Evolutionary conservation across 1,284 basidiomycete genomes (phyloP), one percentile per base, ranked within the genome.

Genomic region (Wallemia mellicola): DNA sequence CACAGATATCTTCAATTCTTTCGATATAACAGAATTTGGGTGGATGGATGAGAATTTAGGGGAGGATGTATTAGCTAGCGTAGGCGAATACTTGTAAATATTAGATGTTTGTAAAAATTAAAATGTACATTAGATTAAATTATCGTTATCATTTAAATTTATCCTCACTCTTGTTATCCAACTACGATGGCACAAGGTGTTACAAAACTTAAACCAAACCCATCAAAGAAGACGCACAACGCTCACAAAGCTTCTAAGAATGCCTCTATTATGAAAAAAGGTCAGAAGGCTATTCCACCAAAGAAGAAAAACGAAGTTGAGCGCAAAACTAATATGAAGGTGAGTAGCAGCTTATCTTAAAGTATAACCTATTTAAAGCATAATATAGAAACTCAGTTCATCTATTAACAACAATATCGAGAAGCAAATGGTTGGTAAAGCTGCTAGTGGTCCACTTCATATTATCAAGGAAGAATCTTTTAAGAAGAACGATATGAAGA

Each of bases 381-480:
- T 55, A 11, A 24, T 27, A 32, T 68, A 89, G 87, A 73, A 77
- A 65, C 73, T 92, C 62, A 83, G 82, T 62, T 80, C 84, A 60
- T 87, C 86, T 71, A 88, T 91, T 68, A 86, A 83, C 68, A 79
- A 79, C 68, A 84, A 82, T 28, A 87, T 92, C 65, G 87, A 92
- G 70, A 75, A 77, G 61, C 86, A 89, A 71, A 84, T 87, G 79
- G 83, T 86, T 27, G 73, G 79, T 59, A 84, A 85, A n/a, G 86
- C 87, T 14, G 83, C 82, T 3, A 74, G 79, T 33, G 82, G 84
- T 59, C 86, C 85, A 69, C 73, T 89, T 61, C 86, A 83, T 26
- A 88, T 91, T 69, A 86, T 91, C 85, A 83, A 81, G 71, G 78
- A 78, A n/a, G n/a, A n/a, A n/a, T n/a, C n/a, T n/a, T n/a, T n/a